Evolutionary conservation across 306 rosid genomes (phyloP), one percentile per base, ranked within the genome.

Genomic region (Trifolium pratense): DNA sequence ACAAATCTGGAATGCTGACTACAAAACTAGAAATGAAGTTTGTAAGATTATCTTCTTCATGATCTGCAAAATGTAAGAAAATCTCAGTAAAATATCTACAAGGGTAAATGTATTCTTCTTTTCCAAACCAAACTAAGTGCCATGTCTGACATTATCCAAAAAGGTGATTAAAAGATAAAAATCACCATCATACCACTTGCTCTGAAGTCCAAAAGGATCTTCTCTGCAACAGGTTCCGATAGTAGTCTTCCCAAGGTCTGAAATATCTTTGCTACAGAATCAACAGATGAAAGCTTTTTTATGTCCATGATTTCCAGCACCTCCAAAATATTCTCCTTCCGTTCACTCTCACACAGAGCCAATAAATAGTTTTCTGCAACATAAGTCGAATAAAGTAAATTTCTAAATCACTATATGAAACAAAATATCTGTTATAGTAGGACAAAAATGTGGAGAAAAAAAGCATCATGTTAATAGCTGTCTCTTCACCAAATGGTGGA

Each of bases 271-370:
- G 73, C 78, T 57, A 85, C 78, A 36, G 42, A 70, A 62, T 76
- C 79, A 32, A 59, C 42, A 55, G 96, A 80, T 37, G 88, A 80
- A 52, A 89, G 56, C 75, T 73, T 78, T 64, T 86, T 82, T 61
- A 91, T 64, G 84, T 87, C 92, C 39, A 84, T 63, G 61, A 56
- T 79, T 73, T 88, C 86, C 84, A 91, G 71, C 71, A 89, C 66
- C 84, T 83, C 86, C 83, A 83, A 80, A 68, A 94, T 77, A 71
- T 94, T 87, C 76, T 77, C 66, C 66, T 71, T 86, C 81, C 88
- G 78, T 57, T 84, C 88, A 71, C 91, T 78, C 81, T 91, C 96
- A 83, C 89, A 89, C 66, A 89, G 95, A 36, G 96, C 98, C 86
- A 86, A 71, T 79, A 94, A 77, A 82, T 86, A 91, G 68, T 68